Evolutionary conservation across 106 monocot genomes (phyloP), one percentile per base, ranked within the genome.

Genomic region (Cymbidium sinense): DNA sequence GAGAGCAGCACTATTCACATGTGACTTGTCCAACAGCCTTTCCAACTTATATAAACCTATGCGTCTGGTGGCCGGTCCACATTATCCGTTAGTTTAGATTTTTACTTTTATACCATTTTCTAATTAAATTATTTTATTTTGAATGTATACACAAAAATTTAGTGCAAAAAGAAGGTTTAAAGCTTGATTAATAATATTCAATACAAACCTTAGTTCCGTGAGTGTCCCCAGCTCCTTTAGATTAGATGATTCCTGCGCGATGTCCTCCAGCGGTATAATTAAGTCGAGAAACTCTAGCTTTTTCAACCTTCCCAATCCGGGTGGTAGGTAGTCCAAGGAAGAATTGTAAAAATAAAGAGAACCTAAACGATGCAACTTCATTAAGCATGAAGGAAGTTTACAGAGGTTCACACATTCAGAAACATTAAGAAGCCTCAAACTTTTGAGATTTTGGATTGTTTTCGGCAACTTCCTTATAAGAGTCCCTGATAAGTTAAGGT

Each of bases 41-140:
- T 84, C 84, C 52, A 84, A 58, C 1, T 76, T 76, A 12, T 55
- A 17, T 4, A 84, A 25, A 10, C 4, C 8, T 17, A 84, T 34
- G 10, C 10, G 7, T 23, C 51, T 75, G 7, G 75, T 67, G 2
- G 31, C 7, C 5, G 44, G 35, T 25, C 33, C 31, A 30, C 13
- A 79, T 15, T 8, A 18, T 5, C 20, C 30, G 55, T n/a, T 76
- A 34, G n/a, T 75, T n/a, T 79, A 12, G 34, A 69, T 70, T 39
- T 2, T 23, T 20, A 21, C 13, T 61, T 43, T 50, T 9, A n/a
- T 62, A 35, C 23, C 5, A 31, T 9, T 3, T 34, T 11, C 2
- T 18, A 30, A 33, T 30, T 19, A 19, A 17, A 13, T 47, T 12
- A 5, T 19, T 11, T 33, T 0, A 8, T n/a, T 33, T 33, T 47